Conservation (phyloP, 345 rosid genomes). For the Citrus unshiu region DNA sequence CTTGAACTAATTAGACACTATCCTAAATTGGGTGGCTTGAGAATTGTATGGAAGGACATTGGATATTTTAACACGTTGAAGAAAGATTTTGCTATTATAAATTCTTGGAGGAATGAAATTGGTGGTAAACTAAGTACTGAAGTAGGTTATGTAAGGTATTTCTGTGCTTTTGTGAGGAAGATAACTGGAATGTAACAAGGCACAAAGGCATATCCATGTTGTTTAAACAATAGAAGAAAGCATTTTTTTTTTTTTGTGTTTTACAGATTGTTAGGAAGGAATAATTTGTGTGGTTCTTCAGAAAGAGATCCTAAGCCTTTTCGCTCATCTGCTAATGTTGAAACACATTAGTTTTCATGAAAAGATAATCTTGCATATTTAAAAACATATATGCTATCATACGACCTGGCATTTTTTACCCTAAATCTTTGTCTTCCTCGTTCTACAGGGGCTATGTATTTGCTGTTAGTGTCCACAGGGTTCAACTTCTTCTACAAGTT, state of each 20-base stretch:
- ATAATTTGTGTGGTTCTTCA: not conserved
- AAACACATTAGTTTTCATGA: not conserved
- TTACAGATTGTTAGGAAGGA: not conserved
- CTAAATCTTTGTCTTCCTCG: not conserved
- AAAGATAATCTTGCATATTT: not conserved
- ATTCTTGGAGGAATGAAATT: not conserved
- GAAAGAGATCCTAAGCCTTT: not conserved
- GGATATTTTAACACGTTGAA: not conserved
- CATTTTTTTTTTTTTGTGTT: not conserved
- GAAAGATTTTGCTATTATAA: not conserved
- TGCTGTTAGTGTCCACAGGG: constrained; percentile 96
- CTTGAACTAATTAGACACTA: not conserved
- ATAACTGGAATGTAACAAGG: not conserved
- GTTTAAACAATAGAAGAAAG: not conserved
- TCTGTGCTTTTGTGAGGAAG: not conserved
- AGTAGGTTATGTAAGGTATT: not conserved
- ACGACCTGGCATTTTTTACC: not conserved
- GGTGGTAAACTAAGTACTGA: not conserved
- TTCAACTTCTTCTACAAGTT: constrained; percentile 98
- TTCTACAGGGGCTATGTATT: constrained; percentile 88
- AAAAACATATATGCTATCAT: not conserved
- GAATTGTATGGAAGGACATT: not conserved
- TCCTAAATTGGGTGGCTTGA: not conserved
- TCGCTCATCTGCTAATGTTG: not conserved
- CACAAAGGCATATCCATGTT: not conserved